Base-by-base conservation (phyloP, 352 stramenopile genomes). In the Phytophthora aleatoria region DNA sequence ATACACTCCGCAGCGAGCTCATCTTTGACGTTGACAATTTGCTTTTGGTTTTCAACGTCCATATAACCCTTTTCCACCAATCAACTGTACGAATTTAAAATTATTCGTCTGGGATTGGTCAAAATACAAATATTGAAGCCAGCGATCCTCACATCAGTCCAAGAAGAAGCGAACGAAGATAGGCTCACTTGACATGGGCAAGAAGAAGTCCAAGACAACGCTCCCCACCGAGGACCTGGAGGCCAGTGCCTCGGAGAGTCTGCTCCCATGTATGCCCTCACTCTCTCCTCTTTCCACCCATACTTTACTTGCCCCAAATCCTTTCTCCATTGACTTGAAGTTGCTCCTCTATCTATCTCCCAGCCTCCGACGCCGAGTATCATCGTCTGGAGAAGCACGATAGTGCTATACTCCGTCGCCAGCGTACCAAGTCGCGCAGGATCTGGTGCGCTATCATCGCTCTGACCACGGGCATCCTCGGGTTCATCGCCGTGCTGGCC, bases 391-490 rank as follows among this genome's bases (percentile, higher is more conserved):
- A 74, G 26, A 56, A 61, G 15, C 73, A 80, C 15, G 67, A 83
- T 41, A 83, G 47, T 33, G 69, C 75, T 5, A 73, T 72, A 36
- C 50, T 81, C 28, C 61, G 83, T 30, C 84, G 73, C 11, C 77
- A 82, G 44, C 81, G 84, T 45, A 81, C 58, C 70, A 89, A 91
- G 62, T 85, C 85, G 26, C 72, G 78, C 28, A 87, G 81, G 42
- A 81, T 91, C 42, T 96, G 85, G 85, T 94, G 83, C 65, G 85
- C 85, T 27, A 93, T 96, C 66, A 83, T 94, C 35, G 79, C 83
- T 35, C 59, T 94, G 27, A 89, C 77, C 5, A 75, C 74, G n/a
- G 86, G 84, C 42, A 90, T 94, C 47, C 70, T 96, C 28, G 71
- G 90, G 11, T 92, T 96, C 61, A 92, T 96, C 39, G 83, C 76